These are phyloP conservation scores for Skeletonema costatum DNA, from an alignment of 108 stramenopile genomes.

Conservation along the genomic window DNA sequence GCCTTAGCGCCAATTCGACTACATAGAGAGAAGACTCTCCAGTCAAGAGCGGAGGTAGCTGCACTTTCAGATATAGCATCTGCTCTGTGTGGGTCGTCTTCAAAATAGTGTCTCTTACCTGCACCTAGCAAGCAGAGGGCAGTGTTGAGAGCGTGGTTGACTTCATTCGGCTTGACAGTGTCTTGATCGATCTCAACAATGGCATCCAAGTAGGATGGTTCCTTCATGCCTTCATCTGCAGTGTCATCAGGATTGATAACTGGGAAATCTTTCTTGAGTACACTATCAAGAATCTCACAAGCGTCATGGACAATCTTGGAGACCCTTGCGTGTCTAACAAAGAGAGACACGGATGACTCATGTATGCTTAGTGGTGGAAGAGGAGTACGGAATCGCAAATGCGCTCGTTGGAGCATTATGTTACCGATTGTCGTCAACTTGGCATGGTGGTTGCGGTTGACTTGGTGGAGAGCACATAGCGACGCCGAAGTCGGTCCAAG, in stretches of 20 bases:
- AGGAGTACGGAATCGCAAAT: slow-evolving; percentile 20
- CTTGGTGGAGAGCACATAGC: slow-evolving; percentile 9
- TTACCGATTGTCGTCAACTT: slow-evolving; percentile 16
- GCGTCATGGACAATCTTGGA: slow-evolving; percentile 21
- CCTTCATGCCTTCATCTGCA: neutral
- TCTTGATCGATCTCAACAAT: neutral
- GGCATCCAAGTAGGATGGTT: neutral
- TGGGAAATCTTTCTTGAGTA: slow-evolving; percentile 16
- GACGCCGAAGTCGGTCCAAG: slow-evolving; percentile 29
- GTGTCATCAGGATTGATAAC: neutral
- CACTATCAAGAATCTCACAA: neutral
- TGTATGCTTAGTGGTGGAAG: neutral
- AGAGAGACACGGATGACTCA: slow-evolving; percentile 29
- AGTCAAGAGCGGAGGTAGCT: slow-evolving; percentile 36
- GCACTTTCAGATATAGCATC: slow-evolving; percentile 7
- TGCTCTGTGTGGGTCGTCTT: slow-evolving; percentile 4
- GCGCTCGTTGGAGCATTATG: slow-evolving; percentile 21
- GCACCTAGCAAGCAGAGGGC: slow-evolving; percentile 24
- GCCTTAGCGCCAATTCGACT: slow-evolving; percentile 23
- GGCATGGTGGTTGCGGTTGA: slow-evolving; percentile 4
- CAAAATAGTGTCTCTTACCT: slow-evolving; percentile 10
- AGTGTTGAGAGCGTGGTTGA: slow-evolving; percentile 16
- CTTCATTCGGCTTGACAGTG: slow-evolving; percentile 12
- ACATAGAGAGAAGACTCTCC: slow-evolving; percentile 24
- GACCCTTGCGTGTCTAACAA: slow-evolving; percentile 15